Percentiles rank a stretch among this genome's conserved stretches.
phyloP scores from a whole-genome alignment of 1,284 basidiomycete genomes.

The Cutaneotrichosporon sp. region DNA sequence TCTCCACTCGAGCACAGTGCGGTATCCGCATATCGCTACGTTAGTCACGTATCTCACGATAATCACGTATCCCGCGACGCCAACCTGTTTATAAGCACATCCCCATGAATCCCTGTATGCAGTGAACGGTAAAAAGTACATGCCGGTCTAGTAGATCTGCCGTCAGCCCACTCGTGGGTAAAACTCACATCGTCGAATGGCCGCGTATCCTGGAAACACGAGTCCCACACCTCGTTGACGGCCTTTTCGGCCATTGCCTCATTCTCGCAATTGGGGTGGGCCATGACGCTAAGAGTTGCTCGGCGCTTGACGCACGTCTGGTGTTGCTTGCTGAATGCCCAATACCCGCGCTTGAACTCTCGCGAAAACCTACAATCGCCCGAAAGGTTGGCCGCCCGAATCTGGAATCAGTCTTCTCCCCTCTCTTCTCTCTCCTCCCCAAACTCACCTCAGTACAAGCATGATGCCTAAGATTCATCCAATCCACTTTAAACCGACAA shows the following conservation, averaged over 20 bases:
- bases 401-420: conserved; percentile 57
- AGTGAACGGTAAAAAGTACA: conserved; percentile 1
- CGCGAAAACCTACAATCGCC: conserved; percentile 85
- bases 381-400: conserved; percentile 87
- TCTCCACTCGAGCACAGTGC: too few relatives aligned
- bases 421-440: not conserved
- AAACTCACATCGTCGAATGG: conserved; percentile 87
- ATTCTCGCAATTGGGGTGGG: conserved; percentile 77
- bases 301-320: conserved; percentile 88
- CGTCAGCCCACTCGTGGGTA: not conserved
- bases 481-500: conserved; percentile 89
- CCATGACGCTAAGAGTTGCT: conserved; percentile 75
- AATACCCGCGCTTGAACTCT: conserved; percentile 71
- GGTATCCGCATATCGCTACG: not conserved
- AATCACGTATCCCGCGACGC: too few relatives aligned
- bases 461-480: conserved; percentile 85
- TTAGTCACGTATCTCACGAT: too few relatives aligned
- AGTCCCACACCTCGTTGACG: conserved; percentile 95
- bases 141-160: conserved; percentile 22
- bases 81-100: not conserved
- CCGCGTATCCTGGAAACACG: conserved; percentile 90
- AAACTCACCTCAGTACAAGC: conserved; percentile 85
- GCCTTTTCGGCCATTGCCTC: conserved; percentile 74
- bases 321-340: conserved; percentile 86
- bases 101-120: not conserved